Conservation (phyloP, 345 rosid genomes). For the Chamaenerion angustifolium region DNA sequence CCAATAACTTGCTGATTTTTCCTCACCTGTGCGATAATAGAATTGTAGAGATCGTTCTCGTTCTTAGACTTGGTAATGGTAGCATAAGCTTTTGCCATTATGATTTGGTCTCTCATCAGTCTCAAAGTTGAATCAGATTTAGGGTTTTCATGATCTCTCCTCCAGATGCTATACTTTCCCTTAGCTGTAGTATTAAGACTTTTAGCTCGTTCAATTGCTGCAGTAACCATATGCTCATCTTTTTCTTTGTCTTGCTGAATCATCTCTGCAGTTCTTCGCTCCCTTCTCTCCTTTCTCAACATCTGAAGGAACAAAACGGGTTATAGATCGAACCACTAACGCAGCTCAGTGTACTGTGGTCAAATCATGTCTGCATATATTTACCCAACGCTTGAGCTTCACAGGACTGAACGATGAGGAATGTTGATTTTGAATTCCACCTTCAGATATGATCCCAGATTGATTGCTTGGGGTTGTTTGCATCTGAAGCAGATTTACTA, state of each 20-base stretch:
- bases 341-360: constrained; percentile 4
- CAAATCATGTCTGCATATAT: constrained; percentile 12
- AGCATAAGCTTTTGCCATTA: constrained; percentile 92
- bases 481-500: constrained; percentile 14
- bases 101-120: constrained; percentile 93
- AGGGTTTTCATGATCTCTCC: constrained; percentile 77
- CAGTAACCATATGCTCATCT: constrained; percentile 38
- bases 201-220: constrained; percentile 48
- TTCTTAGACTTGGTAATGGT: constrained; percentile 67
- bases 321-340: constrained; percentile 16
- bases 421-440: constrained; percentile 15
- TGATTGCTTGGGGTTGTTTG: constrained; percentile 15
- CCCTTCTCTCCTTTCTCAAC: constrained; percentile 50
- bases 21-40: constrained; percentile 44
- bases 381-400: constrained; percentile 76
- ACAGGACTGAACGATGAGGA: constrained; percentile 44
- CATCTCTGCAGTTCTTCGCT: constrained; percentile 45
- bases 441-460: constrained; percentile 18
- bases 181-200: constrained; percentile 35
- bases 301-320: constrained; percentile 28
- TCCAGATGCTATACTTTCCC: constrained; percentile 87
- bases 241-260: constrained; percentile 44
- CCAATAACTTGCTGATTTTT: constrained; percentile 56
- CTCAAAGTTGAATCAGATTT: constrained; percentile 74
- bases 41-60: constrained; percentile 35